Evolutionary conservation across 768 basidiomycete species (phyloP), one percentile per base, ranked within the genome.

Genomic region (Mycena olivaceomarginata): DNA sequence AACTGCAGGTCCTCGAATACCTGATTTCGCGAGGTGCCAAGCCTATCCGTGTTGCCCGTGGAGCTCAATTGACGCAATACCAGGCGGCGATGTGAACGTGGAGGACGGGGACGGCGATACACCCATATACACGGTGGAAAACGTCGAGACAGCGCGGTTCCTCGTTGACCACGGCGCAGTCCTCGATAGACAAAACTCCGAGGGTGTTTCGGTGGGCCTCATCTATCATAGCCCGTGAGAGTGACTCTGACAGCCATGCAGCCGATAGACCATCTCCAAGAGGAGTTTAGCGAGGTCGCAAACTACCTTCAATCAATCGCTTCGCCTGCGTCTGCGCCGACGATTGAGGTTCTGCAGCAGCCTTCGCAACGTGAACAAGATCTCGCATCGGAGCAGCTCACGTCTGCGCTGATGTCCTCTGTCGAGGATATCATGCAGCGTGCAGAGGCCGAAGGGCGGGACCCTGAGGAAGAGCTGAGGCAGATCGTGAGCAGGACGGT

Each of bases 91-190:
- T 82, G 95, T 97, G 73, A 97, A 98, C 82, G 85, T 97, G 76
- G 90, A 92, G 1, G 97, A 98, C 83, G 89, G 88, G 68, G 97
- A 98, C 82, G 96, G 95, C 11, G 97, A 98, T 84, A 98, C 97
- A 12, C 97, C 97, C 12, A 87, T 98, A 20, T 98, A 95, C 88
- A 95, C 95, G 37, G 96, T 96, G 62, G 97, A 98, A 85, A 91
- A 92, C 83, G 81, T 95, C 56, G 91, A 93, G 75, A 95, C 94
- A 0, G 97, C 97, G 3, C 89, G 88, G 16, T 96, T 90, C 85
- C 92, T 98, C 77, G 87, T 98, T 80, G 89, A 94, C 71, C 92
- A 94, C 77, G 97, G 97, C 20, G 97, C 97, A 7, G 83, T 86
- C 65, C 83, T 93, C 39, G 87, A 91, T 81, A 85, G 89, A 78